Evolutionary conservation across 306 rosid species (phyloP).

Genomic region (Lathyrus tuberosus): DNA sequence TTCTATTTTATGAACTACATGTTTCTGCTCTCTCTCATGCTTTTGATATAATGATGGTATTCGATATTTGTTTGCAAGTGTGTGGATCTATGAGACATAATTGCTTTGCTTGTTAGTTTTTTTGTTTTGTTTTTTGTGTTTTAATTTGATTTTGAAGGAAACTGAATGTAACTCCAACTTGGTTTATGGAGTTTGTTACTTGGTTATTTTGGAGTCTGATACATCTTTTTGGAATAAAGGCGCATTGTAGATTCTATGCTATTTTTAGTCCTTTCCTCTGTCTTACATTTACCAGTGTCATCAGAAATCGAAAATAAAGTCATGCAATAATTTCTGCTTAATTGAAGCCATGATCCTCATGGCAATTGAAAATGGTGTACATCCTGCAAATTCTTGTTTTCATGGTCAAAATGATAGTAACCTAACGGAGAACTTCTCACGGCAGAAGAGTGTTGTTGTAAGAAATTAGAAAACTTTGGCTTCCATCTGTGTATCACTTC

Average conservation of each 20-base stretch:
- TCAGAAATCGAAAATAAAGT: neutral
- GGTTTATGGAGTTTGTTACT: neutral
- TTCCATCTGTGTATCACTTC: too few relatives aligned
- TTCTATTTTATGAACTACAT: conserved; percentile 36
- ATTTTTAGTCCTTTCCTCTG: too few relatives aligned
- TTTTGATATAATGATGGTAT: conserved; percentile 41
- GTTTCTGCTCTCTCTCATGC: conserved; percentile 42
- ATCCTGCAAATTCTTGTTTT: neutral
- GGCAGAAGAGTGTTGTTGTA: too few relatives aligned
- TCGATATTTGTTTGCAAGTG: conserved; percentile 41
- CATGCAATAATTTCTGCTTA: neutral
- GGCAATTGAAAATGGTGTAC: neutral
- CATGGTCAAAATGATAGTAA: neutral
- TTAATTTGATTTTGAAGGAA: conserved; percentile 6
- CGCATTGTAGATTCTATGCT: too few relatives aligned
- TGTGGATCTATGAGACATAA: conserved; percentile 40
- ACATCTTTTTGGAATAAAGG: conserved; percentile 5
- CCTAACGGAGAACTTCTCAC: neutral
- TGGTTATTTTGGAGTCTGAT: neutral
- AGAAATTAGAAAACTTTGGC: neutral
- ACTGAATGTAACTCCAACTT: conserved; percentile 9
- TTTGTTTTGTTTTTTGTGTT: conserved; percentile 3
- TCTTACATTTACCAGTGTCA: neutral
- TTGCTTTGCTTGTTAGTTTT: neutral
- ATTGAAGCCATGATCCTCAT: neutral